phyloP scores from a whole-genome alignment of 352 stramenopile species.

The Saprolegnia diclina region DNA sequence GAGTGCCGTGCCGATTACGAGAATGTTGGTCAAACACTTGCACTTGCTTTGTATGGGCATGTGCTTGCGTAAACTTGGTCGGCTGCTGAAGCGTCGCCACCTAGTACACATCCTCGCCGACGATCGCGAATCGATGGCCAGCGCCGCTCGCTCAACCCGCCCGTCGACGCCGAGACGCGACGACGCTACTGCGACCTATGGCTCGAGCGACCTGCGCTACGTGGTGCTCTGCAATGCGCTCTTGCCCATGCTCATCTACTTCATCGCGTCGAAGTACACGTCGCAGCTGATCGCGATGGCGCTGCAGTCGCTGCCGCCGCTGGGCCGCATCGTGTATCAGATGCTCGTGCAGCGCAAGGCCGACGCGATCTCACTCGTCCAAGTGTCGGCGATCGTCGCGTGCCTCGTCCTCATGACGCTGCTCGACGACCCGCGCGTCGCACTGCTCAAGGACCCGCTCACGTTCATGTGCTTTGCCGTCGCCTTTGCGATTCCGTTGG shows the following conservation, averaged over 20 bases:
- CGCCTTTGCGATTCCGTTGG: not conserved
- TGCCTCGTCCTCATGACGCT: not conserved
- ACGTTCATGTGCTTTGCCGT: not conserved
- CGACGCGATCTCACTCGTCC: constrained; percentile 12
- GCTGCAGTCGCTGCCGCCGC: constrained; percentile 1
- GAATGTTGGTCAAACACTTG: too few relatives aligned
- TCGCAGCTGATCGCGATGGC: not conserved
- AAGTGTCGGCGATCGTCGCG: not conserved
- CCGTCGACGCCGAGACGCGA: too few relatives aligned
- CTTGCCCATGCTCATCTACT: not conserved
- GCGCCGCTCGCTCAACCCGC: too few relatives aligned
- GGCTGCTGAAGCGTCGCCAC: too few relatives aligned
- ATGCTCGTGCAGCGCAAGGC: not conserved
- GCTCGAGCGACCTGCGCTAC: not conserved
- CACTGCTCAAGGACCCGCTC: not conserved
- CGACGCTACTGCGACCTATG: not conserved
- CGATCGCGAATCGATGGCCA: too few relatives aligned
- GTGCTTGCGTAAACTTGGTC: too few relatives aligned
- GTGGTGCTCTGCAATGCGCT: not conserved
- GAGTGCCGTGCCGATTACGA: too few relatives aligned
- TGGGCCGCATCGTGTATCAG: not conserved
- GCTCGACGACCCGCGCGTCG: constrained; percentile 8
- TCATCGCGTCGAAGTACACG: constrained; percentile 15
- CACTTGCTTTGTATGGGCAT: too few relatives aligned
- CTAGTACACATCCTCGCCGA: too few relatives aligned